A percentile compares a stretch with the other conserved stretches of the same genome.
phyloP scores from a whole-genome alignment of 2,329 filamentous ascomycete genomes.

The Pezicula neosporulosa region DNA sequence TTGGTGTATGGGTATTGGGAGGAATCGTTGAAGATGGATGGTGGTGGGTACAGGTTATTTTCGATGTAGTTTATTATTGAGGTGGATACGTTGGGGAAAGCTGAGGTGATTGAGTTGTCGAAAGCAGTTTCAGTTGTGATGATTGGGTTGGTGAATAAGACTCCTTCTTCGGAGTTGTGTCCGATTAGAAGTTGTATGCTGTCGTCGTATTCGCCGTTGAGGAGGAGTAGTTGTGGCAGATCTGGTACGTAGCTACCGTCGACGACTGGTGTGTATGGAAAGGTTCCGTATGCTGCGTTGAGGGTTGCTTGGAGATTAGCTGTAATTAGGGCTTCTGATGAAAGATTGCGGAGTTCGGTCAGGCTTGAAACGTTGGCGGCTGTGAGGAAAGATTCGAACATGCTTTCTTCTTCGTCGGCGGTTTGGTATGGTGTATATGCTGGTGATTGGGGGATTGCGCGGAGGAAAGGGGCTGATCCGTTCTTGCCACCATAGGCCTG shows the following conservation, averaged over 20 bases:
- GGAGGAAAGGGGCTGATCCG: constrained; percentile 35
- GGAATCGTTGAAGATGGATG: constrained; percentile 1
- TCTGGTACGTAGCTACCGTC: constrained; percentile 44
- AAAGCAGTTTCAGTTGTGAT: background rate
- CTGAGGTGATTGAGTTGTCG: background rate
- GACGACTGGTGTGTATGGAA: constrained; percentile 34
- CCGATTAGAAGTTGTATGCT: constrained; percentile 39
- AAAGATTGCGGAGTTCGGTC: background rate
- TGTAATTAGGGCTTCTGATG: background rate
- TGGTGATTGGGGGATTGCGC: constrained; percentile 23
- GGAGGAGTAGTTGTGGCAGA: constrained; percentile 38
- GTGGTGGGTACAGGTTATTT: constrained; percentile 2
- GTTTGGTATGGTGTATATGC: constrained; percentile 1
- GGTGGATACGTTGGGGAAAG: background rate
- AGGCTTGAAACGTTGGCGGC: background rate
- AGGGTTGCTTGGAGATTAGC: background rate
- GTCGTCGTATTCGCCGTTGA: constrained; percentile 38
- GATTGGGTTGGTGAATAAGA: constrained; percentile 32
- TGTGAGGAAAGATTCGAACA: background rate
- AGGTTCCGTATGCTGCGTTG: background rate
- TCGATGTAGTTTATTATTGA: background rate
- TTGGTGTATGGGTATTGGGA: constrained; percentile 18
- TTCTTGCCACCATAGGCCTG: constrained; percentile 35
- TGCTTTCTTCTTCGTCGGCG: constrained; percentile 2
- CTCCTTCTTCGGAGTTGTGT: constrained; percentile 36